Conservation (phyloP, 1,284 basidiomycete species). For the Mycosarcoma mackinlayi region DNA sequence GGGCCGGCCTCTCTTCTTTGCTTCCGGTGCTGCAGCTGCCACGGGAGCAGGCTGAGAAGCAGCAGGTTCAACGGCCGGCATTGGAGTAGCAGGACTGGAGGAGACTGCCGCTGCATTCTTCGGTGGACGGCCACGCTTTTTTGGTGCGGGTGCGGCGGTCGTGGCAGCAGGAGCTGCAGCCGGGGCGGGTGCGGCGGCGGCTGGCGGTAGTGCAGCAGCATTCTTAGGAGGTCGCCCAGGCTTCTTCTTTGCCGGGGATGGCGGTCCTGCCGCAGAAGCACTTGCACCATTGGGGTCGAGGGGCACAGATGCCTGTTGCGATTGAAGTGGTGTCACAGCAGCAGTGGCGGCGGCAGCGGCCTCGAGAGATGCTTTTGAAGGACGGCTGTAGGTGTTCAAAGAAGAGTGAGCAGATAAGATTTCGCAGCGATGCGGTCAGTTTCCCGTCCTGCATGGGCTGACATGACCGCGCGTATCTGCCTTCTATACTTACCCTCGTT, state of each 20-base stretch:
- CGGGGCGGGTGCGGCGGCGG: constrained; percentile 7
- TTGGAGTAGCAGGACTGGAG: constrained; percentile 2
- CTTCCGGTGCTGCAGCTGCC: constrained; percentile 1
- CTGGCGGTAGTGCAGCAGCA: constrained; percentile 15
- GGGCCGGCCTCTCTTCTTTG: constrained; percentile 33
- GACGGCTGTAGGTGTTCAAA: constrained; percentile 25
- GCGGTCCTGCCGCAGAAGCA: constrained; percentile 1
- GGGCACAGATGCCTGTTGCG: background rate
- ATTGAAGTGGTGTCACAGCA: constrained; percentile 4
- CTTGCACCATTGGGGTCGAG: constrained; percentile 6
- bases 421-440: background rate
- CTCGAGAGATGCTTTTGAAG: constrained; percentile 26
- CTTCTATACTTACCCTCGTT: constrained; percentile 46
- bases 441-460: too few species aligned
- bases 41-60: constrained; percentile 4
- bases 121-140: constrained; percentile 38
- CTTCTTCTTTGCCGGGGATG: constrained; percentile 22
- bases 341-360: constrained; percentile 8
- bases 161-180: constrained; percentile 8
- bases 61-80: constrained; percentile 2
- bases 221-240: constrained; percentile 34
- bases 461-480: too few species aligned
- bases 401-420: background rate
- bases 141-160: constrained; percentile 9
- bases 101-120: constrained; percentile 17